Percentiles rank a stretch among this genome's conserved stretches.
Conservation (phyloP, 805 yeast species). For the Candida sanyiensis region DNA sequence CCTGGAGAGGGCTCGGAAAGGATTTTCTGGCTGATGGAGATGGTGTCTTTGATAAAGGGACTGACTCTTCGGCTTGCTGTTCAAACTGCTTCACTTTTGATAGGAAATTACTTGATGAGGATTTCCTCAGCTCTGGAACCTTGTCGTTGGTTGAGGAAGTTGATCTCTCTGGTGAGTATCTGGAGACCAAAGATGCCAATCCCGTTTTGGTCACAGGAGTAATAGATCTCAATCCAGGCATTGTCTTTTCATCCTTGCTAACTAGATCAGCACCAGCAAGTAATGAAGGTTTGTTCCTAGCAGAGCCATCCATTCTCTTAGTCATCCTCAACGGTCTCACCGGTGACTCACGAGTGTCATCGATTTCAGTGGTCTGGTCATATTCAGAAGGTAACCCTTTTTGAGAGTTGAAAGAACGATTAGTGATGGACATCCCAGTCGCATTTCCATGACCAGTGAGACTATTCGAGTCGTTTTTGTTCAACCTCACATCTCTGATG, state of each 20-base stretch:
- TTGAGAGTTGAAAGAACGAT: conserved; percentile 9
- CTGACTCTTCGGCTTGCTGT: conserved; percentile 14
- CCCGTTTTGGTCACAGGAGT: conserved; percentile 14
- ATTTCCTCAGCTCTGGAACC: conserved; percentile 19
- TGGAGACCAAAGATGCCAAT: conserved; percentile 13
- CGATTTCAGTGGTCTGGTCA: conserved; percentile 2
- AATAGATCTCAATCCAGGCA: neutral
- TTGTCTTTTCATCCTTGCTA: conserved; percentile 2
- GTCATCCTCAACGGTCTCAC: conserved; percentile 70
- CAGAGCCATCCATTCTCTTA: conserved; percentile 39
- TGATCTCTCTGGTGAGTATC: conserved; percentile 15
- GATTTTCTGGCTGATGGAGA: conserved; percentile 8
- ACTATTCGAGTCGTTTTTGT: neutral
- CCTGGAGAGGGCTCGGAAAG: conserved; percentile 19
- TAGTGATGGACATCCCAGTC: neutral
- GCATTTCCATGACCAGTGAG: neutral
- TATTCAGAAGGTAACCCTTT: neutral
- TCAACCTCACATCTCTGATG: conserved; percentile 46
- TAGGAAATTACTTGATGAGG: conserved; percentile 26
- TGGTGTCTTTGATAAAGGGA: conserved; percentile 15
- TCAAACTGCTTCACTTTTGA: conserved; percentile 30
- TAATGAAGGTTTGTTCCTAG: too few species aligned
- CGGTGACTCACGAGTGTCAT: conserved; percentile 31
- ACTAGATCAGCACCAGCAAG: too few species aligned
- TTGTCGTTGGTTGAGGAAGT: conserved; percentile 2